Evolutionary conservation across 164 flowering plant species (phyloP).

Genomic region (Aristolochia californica): DNA sequence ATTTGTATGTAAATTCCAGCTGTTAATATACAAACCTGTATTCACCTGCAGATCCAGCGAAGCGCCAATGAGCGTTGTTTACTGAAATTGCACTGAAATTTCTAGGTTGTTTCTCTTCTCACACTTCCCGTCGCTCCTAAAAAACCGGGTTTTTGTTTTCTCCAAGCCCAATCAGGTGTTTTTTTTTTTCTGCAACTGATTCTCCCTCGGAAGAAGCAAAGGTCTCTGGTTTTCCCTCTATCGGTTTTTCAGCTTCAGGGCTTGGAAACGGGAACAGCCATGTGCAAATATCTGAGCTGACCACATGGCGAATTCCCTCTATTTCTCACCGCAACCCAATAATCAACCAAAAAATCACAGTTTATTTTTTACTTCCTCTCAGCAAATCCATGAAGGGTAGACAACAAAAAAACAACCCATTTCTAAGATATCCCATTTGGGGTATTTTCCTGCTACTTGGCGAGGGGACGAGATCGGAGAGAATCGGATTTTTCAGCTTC

Average conservation of each 20-base stretch:
- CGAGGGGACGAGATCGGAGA: not conserved
- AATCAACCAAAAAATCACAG: not conserved
- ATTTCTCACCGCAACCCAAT: not conserved
- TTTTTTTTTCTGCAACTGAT: constrained; percentile 40
- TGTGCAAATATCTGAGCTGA: constrained; percentile 31
- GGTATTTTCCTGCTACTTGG: not conserved
- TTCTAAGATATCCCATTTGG: not conserved
- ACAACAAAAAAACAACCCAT: not conserved
- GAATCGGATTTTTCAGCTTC: not conserved
- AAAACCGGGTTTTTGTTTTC: constrained; percentile 19
- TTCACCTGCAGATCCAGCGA: constrained; percentile 9
- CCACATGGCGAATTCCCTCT: constrained; percentile 2
- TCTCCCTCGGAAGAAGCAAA: constrained; percentile 49
- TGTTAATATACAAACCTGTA: not conserved
- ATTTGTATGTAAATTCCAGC: too few relatives aligned
- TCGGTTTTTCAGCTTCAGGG: constrained; percentile 23
- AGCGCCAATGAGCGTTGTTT: not conserved
- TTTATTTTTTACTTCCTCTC: not conserved
- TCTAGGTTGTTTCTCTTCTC: constrained; percentile 19
- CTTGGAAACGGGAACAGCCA: constrained; percentile 53
- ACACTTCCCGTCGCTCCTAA: constrained; percentile 24
- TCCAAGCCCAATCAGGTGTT: constrained; percentile 27
- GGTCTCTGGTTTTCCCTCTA: constrained; percentile 19
- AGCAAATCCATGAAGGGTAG: not conserved
- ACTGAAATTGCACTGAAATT: too few relatives aligned